Evolutionary conservation across 2,329 filamentous ascomycete genomes (phyloP), one percentile per base, ranked within the genome.

Genomic region (Triangularia setosa): DNA sequence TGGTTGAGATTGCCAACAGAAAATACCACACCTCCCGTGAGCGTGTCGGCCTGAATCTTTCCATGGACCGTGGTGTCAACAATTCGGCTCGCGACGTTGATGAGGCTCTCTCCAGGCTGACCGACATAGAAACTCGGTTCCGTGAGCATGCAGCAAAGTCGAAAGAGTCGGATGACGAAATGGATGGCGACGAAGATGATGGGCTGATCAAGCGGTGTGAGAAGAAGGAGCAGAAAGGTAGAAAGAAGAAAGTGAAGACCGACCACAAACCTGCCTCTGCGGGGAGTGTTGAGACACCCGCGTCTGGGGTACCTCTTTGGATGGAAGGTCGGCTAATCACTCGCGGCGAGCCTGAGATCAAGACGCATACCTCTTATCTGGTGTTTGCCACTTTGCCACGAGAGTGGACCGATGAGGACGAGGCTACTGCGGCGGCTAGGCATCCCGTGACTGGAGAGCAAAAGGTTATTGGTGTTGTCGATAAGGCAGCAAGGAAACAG

Each of bases 281-380:
- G 18, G 68, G 68, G 5, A 67, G 69, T 52, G 72, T 74, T 62
- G 71, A 74, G 60, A 70, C 74, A 69, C 64, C 67, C 64, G 69
- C 69, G 11, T 64, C 67, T 1, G 65, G 48, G 21, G 69, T 65
- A 12, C 87, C 91, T 67, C 75, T 84, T 0, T 96, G 89, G 79
- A 86, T 90, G 73, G 86, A 93, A 66, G 95, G 95, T 0, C 85
- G 87, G 27, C 73, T 98, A 48, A 84, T 92, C 28, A 92, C 96
- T 72, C 85, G 92, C 24, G 88, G 91, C 0, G 95, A 99, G 78
- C 80, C 88, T 0, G 95, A 99, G 73, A 80, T 98, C 65, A 97
- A 97, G 83, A 95, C 91, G 7, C 95, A 99, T 77, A 99, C 95
- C 0, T 95, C 91, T n/a, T 99, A 99, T 75, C 84, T 99, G 4